A percentile compares a stretch with the other conserved stretches of the same genome.
These are phyloP conservation scores for Chrysosphaeria jannelii DNA, from an alignment of 2,329 filamentous ascomycete genomes.

Conservation along the genomic window DNA sequence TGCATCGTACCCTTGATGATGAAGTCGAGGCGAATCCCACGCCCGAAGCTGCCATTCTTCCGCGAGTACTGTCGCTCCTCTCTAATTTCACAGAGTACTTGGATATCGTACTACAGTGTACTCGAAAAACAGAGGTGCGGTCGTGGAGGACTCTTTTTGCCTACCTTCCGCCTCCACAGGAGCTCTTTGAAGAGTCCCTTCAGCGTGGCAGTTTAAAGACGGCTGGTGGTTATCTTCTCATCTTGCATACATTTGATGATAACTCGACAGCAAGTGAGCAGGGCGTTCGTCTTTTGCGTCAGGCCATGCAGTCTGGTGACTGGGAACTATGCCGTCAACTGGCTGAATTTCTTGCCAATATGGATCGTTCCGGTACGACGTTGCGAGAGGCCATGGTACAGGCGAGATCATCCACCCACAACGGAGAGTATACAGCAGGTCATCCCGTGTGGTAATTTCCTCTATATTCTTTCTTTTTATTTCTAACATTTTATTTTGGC, in stretches of 20 bases:
- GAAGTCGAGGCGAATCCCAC: slow-evolving; percentile 41
- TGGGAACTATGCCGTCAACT: slow-evolving; percentile 93
- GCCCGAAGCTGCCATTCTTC: slow-evolving; percentile 32
- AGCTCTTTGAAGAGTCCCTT: slow-evolving; percentile 79
- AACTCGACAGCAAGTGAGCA: slow-evolving; percentile 40
- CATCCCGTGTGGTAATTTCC: too few species aligned
- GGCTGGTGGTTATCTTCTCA: slow-evolving; percentile 82
- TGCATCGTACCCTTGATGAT: slow-evolving; percentile 82
- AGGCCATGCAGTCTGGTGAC: slow-evolving; percentile 59
- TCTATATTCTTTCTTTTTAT: too few species aligned
- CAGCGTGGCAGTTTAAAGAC: slow-evolving; percentile 70
- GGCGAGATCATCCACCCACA: too few species aligned
- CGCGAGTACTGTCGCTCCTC: slow-evolving; percentile 28
- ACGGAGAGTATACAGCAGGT: too few species aligned
- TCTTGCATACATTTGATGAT: slow-evolving; percentile 60
- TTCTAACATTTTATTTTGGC: too few species aligned
- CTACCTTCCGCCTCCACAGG: slow-evolving; percentile 66
- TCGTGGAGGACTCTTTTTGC: slow-evolving; percentile 87
- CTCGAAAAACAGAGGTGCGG: slow-evolving; percentile 80
- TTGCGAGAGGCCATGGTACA: slow-evolving; percentile 40
- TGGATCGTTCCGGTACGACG: slow-evolving; percentile 64
- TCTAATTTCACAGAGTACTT: slow-evolving; percentile 64
- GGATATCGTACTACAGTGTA: slow-evolving; percentile 88
- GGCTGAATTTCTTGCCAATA: slow-evolving; percentile 73
- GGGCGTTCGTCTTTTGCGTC: slow-evolving; percentile 48